A percentile compares a stretch with the other conserved stretches of the same genome.
Conservation (phyloP, 768 basidiomycete species). For the Psilocybe subaeruginosa region DNA sequence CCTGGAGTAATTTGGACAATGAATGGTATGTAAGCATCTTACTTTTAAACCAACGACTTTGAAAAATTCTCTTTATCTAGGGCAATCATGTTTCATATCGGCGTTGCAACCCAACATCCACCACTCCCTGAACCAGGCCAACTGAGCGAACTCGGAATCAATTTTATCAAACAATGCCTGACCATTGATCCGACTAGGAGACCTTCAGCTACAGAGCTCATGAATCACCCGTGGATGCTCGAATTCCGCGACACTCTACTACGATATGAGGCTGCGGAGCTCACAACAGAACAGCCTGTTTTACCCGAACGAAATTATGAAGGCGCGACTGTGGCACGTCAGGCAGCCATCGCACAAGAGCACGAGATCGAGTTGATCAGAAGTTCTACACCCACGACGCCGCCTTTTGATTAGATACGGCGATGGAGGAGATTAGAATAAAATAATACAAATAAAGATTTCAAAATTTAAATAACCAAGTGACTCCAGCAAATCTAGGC, state of each 20-base stretch:
- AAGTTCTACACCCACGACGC: constrained; percentile 52
- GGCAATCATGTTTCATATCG: constrained; percentile 99
- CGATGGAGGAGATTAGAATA: constrained; percentile 6
- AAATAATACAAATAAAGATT: constrained; percentile 21
- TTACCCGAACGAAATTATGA: constrained; percentile 51
- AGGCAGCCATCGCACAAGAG: constrained; percentile 59
- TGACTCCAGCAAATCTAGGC: constrained; percentile 8
- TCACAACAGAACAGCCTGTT: constrained; percentile 49
- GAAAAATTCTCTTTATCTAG: constrained; percentile 39
- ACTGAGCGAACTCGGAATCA: constrained; percentile 86
- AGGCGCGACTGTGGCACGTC: constrained; percentile 53
- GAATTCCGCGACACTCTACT: constrained; percentile 74
- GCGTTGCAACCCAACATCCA: constrained; percentile 95
- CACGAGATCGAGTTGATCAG: constrained; percentile 62
- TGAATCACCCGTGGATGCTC: constrained; percentile 90
- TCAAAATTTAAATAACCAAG: constrained; percentile 4
- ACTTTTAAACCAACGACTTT: background rate
- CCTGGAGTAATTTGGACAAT: constrained; percentile 98
- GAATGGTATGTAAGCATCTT: constrained; percentile 73
- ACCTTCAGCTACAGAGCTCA: constrained; percentile 83
- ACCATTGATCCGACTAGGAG: constrained; percentile 84
- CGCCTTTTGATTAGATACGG: constrained; percentile 35
- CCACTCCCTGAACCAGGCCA: constrained; percentile 92
- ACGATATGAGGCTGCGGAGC: constrained; percentile 68
- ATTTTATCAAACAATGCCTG: constrained; percentile 91